Evolutionary conservation across 2,329 filamentous ascomycete species (phyloP).

Genomic region (Beauveria brongniartii): DNA sequence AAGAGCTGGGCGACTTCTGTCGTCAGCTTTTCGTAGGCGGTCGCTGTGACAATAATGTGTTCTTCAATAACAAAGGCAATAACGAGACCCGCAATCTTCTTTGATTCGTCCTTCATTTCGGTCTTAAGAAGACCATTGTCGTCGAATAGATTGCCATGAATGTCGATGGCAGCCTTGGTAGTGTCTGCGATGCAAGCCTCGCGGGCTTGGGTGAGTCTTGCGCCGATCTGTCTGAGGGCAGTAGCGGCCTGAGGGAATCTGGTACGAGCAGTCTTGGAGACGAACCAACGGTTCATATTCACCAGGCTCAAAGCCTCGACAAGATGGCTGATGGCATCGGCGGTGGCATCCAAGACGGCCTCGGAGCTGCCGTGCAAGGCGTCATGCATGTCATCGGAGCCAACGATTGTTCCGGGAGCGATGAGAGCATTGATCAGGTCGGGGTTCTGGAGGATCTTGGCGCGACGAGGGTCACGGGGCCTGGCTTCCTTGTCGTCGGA

Average conservation of each 20-base stretch:
- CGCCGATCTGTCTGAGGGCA: slow-evolving; percentile 17
- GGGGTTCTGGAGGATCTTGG: slow-evolving; percentile 24
- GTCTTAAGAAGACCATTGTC: slow-evolving; percentile 28
- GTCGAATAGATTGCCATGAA: slow-evolving; percentile 33
- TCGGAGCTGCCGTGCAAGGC: slow-evolving; percentile 24
- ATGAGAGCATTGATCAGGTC: slow-evolving; percentile 29
- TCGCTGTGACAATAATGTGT: slow-evolving; percentile 23
- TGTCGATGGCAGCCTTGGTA: slow-evolving; percentile 31
- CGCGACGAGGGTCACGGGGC: slow-evolving; percentile 14
- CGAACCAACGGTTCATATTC: slow-evolving; percentile 24
- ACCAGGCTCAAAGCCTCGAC: slow-evolving; percentile 18
- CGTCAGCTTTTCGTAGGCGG: slow-evolving; percentile 27
- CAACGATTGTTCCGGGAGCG: slow-evolving; percentile 26
- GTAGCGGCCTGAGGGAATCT: slow-evolving; percentile 17
- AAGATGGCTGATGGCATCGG: slow-evolving; percentile 11
- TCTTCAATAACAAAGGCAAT: slow-evolving; percentile 41
- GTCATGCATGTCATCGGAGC: slow-evolving; percentile 25
- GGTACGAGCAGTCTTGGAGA: slow-evolving; percentile 16
- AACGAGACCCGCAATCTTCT: slow-evolving; percentile 31
- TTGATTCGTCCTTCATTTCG: slow-evolving; percentile 16
- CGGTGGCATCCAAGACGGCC: slow-evolving; percentile 18
- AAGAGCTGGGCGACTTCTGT: slow-evolving; percentile 29
- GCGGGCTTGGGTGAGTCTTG: slow-evolving; percentile 21
- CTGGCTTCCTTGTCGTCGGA: slow-evolving; percentile 10
- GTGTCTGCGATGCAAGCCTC: slow-evolving; percentile 23